Conservation (phyloP, 768 basidiomycete species). For the Lentinula lateritia region DNA sequence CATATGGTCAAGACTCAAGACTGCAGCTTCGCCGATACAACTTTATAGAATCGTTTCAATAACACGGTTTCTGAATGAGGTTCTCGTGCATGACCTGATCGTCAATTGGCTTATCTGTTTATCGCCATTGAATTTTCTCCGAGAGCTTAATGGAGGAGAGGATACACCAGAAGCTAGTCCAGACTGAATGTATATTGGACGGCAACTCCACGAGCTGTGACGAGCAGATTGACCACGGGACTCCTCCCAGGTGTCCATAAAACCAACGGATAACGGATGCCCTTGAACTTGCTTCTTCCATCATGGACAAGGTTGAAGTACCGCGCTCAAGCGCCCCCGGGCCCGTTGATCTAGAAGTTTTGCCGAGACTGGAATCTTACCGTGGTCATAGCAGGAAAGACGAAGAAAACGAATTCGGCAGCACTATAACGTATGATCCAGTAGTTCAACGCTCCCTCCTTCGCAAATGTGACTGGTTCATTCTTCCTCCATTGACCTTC, state of each 20-base stretch:
- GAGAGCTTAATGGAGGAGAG: not conserved
- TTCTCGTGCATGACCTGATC: not conserved
- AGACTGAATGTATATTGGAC: not conserved
- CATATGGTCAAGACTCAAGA: not conserved
- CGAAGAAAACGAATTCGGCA: not conserved
- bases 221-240: not conserved
- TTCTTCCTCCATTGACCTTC: slow-evolving; percentile 37
- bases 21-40: not conserved
- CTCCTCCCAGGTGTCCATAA: not conserved
- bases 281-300: not conserved
- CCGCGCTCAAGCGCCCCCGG: not conserved
- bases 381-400: not conserved
- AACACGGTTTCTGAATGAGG: too few relatives aligned
- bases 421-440: not conserved
- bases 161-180: too few relatives aligned
- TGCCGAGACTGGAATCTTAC: not conserved
- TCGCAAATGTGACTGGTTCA: slow-evolving; percentile 35
- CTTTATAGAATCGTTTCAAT: too few relatives aligned
- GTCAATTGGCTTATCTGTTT: not conserved
- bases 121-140: not conserved
- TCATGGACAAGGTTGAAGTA: not conserved
- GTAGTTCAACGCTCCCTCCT: slow-evolving; percentile 18
- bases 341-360: not conserved
- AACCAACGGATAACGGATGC: not conserved
- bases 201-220: not conserved